Evolutionary conservation across 2,329 filamentous ascomycete species (phyloP).

Genomic region (Endoconidiophora laricicola): DNA sequence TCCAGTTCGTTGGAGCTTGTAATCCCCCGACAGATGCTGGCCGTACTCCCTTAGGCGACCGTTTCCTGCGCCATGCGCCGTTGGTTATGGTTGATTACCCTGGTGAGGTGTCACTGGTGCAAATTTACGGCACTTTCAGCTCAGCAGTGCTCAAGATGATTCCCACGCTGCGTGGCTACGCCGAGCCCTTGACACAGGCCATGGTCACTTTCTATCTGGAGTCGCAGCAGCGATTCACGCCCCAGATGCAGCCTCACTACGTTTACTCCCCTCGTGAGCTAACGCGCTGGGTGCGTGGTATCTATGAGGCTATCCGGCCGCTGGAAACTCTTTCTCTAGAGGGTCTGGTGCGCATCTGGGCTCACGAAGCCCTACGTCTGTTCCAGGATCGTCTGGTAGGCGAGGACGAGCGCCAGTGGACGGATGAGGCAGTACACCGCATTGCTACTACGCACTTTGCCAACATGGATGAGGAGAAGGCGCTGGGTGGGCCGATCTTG

Average conservation of each 20-base stretch:
- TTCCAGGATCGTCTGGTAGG: constrained; percentile 95
- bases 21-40: constrained; percentile 96
- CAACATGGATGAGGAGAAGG: constrained; percentile 78
- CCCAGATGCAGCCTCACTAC: constrained; percentile 94
- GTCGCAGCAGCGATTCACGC: constrained; percentile 86
- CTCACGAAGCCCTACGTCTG: constrained; percentile 84
- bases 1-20: constrained; percentile 97
- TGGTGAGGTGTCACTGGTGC: constrained; percentile 79
- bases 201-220: constrained; percentile 97
- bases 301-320: constrained; percentile 92
- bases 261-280: constrained; percentile 98
- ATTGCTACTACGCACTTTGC: constrained; percentile 89
- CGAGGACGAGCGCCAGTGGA: constrained; percentile 92
- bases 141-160: constrained; percentile 92
- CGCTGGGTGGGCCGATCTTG: constrained; percentile 80
- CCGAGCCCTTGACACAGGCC: constrained; percentile 81
- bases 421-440: constrained; percentile 67
- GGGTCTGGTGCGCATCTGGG: constrained; percentile 91
- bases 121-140: constrained; percentile 99
- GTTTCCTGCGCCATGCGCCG: constrained; percentile 93
- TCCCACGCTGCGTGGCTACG: constrained; percentile 83
- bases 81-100: constrained; percentile 99
- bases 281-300: constrained; percentile 89
- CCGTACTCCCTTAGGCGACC: constrained; percentile 79
- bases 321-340: constrained; percentile 78